These are phyloP conservation scores for Orbilia javanica DNA, from an alignment of 2,329 filamentous ascomycete species.

Conservation along the genomic window DNA sequence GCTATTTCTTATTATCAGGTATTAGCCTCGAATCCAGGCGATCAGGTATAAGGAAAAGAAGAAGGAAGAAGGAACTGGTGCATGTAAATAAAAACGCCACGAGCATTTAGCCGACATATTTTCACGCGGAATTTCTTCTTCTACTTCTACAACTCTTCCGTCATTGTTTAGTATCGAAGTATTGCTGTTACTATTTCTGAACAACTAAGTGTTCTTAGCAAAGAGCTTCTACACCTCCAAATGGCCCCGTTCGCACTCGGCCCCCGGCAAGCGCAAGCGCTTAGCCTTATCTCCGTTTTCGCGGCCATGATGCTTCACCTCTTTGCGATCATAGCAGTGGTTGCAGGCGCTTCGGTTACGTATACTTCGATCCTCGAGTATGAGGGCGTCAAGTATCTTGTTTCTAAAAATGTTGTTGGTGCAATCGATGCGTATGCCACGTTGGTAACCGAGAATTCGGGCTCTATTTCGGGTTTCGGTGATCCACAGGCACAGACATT, in stretches of 20 bases:
- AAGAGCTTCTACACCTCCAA: not conserved
- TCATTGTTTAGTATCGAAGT: not conserved
- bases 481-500: not conserved
- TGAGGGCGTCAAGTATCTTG: slow-evolving; percentile 16
- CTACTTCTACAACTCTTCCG: not conserved
- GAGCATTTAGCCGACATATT: not conserved
- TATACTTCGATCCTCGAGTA: slow-evolving; percentile 19
- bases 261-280: slow-evolving; percentile 4
- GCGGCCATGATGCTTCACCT: not conserved
- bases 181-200: slow-evolving; percentile 6
- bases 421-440: slow-evolving; percentile 1
- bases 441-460: not conserved
- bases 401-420: slow-evolving; percentile 28
- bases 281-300: slow-evolving; percentile 8
- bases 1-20: too few relatives aligned
- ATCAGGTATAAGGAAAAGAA: too few relatives aligned
- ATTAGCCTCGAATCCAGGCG: too few relatives aligned
- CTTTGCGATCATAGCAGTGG: not conserved
- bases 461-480: not conserved
- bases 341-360: not conserved
- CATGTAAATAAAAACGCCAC: not conserved
- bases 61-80: not conserved
- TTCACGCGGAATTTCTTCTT: not conserved
- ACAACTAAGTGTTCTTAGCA: slow-evolving; percentile 1
- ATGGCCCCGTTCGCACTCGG: not conserved